Percentiles rank a stretch among this genome's conserved stretches.
phyloP scores from a whole-genome alignment of 768 basidiomycete species.

The Piloderma croceum region DNA sequence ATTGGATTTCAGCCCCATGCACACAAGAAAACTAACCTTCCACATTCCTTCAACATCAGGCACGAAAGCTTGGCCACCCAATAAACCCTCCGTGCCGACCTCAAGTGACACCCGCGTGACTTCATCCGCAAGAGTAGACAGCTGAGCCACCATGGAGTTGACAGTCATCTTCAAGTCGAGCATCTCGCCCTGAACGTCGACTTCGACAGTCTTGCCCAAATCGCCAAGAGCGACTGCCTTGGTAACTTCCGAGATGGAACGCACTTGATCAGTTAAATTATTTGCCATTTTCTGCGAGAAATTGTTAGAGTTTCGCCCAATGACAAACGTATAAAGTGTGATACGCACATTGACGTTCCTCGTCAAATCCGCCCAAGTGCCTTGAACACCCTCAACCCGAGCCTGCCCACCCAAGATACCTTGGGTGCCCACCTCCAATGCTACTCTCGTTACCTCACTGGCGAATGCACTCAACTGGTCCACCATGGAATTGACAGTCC shows the following conservation, averaged over 20 bases:
- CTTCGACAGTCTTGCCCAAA: slow-evolving; percentile 76
- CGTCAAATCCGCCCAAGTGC: slow-evolving; percentile 89
- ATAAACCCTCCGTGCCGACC: slow-evolving; percentile 87
- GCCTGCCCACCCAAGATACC: slow-evolving; percentile 91
- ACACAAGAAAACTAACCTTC: slow-evolving; percentile 43
- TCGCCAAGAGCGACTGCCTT: slow-evolving; percentile 77
- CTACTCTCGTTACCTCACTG: slow-evolving; percentile 76
- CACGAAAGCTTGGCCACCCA: slow-evolving; percentile 89
- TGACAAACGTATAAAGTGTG: not conserved
- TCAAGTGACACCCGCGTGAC: slow-evolving; percentile 92
- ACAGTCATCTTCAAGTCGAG: slow-evolving; percentile 77
- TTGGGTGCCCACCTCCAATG: slow-evolving; percentile 85
- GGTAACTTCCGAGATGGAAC: slow-evolving; percentile 85
- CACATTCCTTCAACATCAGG: slow-evolving; percentile 94
- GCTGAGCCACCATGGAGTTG: slow-evolving; percentile 70
- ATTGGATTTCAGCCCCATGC: slow-evolving; percentile 24
- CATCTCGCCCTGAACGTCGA: slow-evolving; percentile 94
- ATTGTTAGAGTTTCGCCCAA: no score
- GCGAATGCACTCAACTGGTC: slow-evolving; percentile 85
- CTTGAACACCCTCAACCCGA: slow-evolving; percentile 83
- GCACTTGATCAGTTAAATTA: slow-evolving; percentile 81
- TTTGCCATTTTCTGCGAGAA: slow-evolving; percentile 72
- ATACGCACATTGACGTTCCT: slow-evolving; percentile 77
- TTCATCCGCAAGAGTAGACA: slow-evolving; percentile 70
- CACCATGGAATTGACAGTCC: slow-evolving; percentile 92